Percentiles rank a stretch among this genome's conserved stretches.
Evolutionary conservation across 768 basidiomycete genomes (phyloP).

Genomic region (Tephrocybe sp.): DNA sequence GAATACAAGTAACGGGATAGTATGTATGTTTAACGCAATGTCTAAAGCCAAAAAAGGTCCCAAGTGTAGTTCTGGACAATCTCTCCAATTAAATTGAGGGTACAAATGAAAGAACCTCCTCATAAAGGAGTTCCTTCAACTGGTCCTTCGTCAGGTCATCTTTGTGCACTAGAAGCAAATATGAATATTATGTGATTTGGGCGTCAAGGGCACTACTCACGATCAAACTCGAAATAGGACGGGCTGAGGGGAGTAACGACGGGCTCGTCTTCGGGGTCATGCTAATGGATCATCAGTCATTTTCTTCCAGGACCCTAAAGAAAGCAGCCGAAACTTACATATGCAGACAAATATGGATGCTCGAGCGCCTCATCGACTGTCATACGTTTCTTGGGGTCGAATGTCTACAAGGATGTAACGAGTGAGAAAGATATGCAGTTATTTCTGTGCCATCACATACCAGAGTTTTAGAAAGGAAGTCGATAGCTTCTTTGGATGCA

Average conservation of each 20-base stretch:
- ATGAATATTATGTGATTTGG: too few species aligned
- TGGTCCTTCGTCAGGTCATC: constrained; percentile 76
- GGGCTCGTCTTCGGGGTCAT: constrained; percentile 91
- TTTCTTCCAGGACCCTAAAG: background rate
- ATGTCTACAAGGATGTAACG: constrained; percentile 54
- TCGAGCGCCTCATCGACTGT: constrained; percentile 91
- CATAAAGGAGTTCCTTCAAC: constrained; percentile 79
- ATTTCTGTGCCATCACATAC: constrained; percentile 33
- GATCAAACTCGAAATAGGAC: constrained; percentile 89
- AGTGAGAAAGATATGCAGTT: background rate
- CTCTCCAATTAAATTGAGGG: constrained; percentile 49
- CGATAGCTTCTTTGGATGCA: constrained; percentile 71
- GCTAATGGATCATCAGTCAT: constrained; percentile 50
- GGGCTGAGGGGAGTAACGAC: constrained; percentile 74
- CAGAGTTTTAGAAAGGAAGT: constrained; percentile 75
- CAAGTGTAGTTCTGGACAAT: background rate
- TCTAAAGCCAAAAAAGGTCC: constrained; percentile 11
- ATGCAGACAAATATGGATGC: constrained; percentile 92
- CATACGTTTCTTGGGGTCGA: constrained; percentile 95
- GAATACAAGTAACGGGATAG: constrained; percentile 13
- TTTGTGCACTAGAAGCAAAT: constrained; percentile 49
- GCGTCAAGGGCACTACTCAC: too few species aligned
- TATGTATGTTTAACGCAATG: constrained; percentile 12
- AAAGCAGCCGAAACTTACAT: constrained; percentile 40
- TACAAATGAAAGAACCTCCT: constrained; percentile 77